These are phyloP conservation scores for Podospora appendiculata DNA, from an alignment of 495 filamentous ascomycete genomes.

Conservation along the genomic window DNA sequence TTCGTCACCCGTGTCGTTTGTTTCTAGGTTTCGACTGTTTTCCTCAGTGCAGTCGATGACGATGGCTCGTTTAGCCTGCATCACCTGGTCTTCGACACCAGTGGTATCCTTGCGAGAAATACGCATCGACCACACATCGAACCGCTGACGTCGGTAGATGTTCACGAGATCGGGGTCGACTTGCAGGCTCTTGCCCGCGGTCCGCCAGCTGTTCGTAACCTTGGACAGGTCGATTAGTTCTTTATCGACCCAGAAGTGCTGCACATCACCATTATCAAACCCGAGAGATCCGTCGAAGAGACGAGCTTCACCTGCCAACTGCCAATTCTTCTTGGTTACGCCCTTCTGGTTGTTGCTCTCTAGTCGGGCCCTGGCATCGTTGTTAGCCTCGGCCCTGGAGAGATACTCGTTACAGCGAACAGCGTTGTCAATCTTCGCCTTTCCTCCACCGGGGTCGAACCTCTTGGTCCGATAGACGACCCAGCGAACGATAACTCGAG, in stretches of 20 bases:
- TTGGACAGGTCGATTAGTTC: background rate
- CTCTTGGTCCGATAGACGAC: background rate
- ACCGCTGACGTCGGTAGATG: constrained; percentile 8
- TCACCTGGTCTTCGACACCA: background rate
- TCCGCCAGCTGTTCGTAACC: background rate
- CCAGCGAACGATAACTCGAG: background rate
- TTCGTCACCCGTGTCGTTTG: background rate
- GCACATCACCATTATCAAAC: background rate
- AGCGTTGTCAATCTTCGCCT: background rate
- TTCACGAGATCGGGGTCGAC: constrained; percentile 1
- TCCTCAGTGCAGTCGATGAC: constrained; percentile 1
- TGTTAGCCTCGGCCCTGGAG: background rate
- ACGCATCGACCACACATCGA: constrained; percentile 10
- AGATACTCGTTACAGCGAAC: background rate
- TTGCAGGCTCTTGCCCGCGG: background rate
- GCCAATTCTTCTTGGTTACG: background rate
- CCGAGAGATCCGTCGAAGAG: background rate
- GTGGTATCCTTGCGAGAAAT: background rate
- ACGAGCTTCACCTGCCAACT: background rate
- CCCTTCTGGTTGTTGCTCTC: background rate
- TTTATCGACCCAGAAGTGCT: constrained; percentile 4
- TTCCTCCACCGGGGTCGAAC: background rate
- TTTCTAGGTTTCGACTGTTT: too few relatives aligned
- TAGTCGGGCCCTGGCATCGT: background rate
- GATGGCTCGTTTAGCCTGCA: background rate